Evolutionary conservation across 257 asterid species (phyloP).

Genomic region (Fraxinus quadrangulata): DNA sequence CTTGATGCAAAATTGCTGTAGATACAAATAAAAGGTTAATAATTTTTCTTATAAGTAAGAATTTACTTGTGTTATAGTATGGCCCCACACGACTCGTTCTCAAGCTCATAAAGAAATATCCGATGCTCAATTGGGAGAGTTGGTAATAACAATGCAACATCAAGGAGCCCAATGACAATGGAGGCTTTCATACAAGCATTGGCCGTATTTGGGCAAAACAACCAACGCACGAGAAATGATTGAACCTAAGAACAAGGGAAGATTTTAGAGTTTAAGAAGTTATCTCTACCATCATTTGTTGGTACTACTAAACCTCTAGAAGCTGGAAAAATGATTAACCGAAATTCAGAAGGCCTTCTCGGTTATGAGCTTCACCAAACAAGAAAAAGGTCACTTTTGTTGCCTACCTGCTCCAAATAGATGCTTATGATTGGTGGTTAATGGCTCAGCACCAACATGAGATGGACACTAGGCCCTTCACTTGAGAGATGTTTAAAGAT

Average conservation of each 20-base stretch:
- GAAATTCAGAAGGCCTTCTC: no score
- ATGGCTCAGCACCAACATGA: no score
- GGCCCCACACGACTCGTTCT: not conserved
- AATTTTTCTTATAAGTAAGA: not conserved
- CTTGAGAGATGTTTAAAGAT: no score
- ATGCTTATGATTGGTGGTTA: no score
- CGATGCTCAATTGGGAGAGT: not conserved
- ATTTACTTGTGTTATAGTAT: not conserved
- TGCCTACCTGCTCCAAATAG: not conserved
- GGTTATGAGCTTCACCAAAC: not conserved
- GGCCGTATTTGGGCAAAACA: not conserved
- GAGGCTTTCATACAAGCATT: not conserved
- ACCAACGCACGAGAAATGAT: not conserved
- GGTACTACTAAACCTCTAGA: not conserved
- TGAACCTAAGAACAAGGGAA: not conserved
- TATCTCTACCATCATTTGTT: not conserved
- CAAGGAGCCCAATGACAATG: not conserved
- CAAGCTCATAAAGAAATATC: not conserved
- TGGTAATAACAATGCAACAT: not conserved
- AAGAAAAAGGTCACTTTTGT: not conserved
- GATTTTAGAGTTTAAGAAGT: not conserved
- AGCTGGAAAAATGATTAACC: not conserved
- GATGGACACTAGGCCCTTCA: no score
- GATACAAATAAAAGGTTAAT: no score
- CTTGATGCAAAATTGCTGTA: no score